A percentile compares a stretch with the other conserved stretches of the same genome.
These are phyloP conservation scores for Rhododendron ovatum DNA, from an alignment of 148 eudicot species.

Conservation along the genomic window DNA sequence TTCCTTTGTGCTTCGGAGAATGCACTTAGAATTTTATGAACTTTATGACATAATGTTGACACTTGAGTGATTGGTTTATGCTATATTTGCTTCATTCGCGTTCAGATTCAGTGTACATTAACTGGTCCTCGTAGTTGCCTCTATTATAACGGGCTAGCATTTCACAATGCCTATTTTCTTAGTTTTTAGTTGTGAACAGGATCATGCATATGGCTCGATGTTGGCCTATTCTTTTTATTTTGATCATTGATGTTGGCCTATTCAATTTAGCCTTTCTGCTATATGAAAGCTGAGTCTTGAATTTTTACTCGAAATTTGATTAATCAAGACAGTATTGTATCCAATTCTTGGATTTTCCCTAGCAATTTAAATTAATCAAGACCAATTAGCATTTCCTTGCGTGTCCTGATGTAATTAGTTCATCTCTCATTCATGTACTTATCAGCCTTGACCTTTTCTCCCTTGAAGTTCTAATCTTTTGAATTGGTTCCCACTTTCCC, in stretches of 20 bases:
- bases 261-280: neutral
- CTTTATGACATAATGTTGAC: neutral
- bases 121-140: neutral
- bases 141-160: neutral
- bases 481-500: slow-evolving; percentile 7
- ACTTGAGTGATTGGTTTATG: neutral
- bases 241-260: too few relatives aligned
- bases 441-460: neutral
- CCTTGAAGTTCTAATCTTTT: neutral
- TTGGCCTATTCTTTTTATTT: too few relatives aligned
- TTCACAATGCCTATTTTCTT: neutral
- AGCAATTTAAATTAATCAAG: neutral
- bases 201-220: neutral
- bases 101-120: neutral
- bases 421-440: neutral
- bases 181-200: neutral
- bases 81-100: neutral
- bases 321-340: neutral
- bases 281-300: neutral
- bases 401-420: neutral
- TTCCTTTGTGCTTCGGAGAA: neutral
- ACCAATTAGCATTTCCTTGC: neutral
- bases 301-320: neutral
- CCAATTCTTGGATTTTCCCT: neutral
- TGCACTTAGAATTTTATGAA: neutral